Evolutionary conservation across 306 rosid species (phyloP).

Genomic region (Glycine soja): DNA sequence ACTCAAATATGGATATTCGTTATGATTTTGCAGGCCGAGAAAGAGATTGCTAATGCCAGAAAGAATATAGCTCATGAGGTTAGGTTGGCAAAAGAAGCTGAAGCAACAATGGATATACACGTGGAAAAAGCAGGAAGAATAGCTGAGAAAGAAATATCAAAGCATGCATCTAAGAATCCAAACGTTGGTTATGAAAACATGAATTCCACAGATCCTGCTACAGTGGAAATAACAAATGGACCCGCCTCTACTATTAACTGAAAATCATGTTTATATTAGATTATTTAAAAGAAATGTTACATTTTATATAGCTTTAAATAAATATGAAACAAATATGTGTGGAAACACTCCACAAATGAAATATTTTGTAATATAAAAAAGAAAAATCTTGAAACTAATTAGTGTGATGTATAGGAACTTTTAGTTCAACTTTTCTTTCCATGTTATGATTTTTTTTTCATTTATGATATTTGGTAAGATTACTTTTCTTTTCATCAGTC

Average conservation of each 20-base stretch:
- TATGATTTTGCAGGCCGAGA: slow-evolving; percentile 58
- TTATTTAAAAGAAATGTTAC: too few species aligned
- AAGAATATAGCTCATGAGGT: slow-evolving; percentile 73
- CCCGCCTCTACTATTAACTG: not conserved
- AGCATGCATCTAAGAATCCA: not conserved
- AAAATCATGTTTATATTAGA: too few species aligned
- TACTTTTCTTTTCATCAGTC: too few species aligned
- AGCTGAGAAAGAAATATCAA: slow-evolving; percentile 54
- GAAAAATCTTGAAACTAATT: not conserved
- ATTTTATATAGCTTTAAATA: too few species aligned
- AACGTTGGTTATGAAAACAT: not conserved
- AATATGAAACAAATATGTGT: too few species aligned
- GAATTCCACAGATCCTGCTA: not conserved
- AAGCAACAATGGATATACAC: slow-evolving; percentile 71
- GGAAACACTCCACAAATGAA: not conserved
- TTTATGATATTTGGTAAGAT: too few species aligned
- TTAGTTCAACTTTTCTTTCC: slow-evolving; percentile 1
- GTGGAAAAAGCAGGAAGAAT: slow-evolving; percentile 61
- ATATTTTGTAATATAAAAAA: not conserved
- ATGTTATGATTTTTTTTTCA: not conserved
- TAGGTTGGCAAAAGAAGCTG: slow-evolving; percentile 80
- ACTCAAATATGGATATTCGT: not conserved
- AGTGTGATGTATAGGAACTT: not conserved
- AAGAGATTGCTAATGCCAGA: slow-evolving; percentile 69
- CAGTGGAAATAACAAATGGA: not conserved